Evolutionary conservation across 108 stramenopile genomes (phyloP), one percentile per base, ranked within the genome.

Genomic region (Pseudonitzschia multiseries): DNA sequence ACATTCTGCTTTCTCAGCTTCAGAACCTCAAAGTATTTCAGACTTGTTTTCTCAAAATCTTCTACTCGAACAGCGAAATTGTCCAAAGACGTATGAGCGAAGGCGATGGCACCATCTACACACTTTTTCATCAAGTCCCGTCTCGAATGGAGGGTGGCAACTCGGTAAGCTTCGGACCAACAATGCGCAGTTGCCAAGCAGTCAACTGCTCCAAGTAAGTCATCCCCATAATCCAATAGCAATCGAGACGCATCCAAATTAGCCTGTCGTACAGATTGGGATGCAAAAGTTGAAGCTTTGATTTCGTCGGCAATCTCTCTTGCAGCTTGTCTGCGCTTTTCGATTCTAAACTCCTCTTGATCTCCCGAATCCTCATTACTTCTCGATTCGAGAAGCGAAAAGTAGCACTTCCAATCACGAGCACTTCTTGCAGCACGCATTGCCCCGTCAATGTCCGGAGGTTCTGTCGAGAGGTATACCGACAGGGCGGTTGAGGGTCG

Each of bases 331-430:
- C 71, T 43, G 6, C 60, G 68, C 40, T 54, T 52, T 57, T 72
- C 71, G 17, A 44, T 48, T 24, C 48, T 46, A 28, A 61, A 32
- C 67, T 87, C 86, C 12, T 64, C 57, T 43, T 67, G 22, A 12
- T 70, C 71, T 24, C 68, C 48, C 0, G 48, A 31, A 18, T 50
- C 71, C 18, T 51, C 59, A 50, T 81, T 74, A 57, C 79, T 72
- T 24, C 57, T 32, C 24, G 60, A 70, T 29, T 71, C 77, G 21
- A 70, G 24, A 22, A 72, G 66, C 12, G 86, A 74, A 53, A 96
- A 92, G 70, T 81, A 92, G 15, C 79, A 71, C 70, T 73, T 84
- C 92, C 92, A 96, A 65, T 96, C 90, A 12, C 76, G 72, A 31
- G 85, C 84, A n/a, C 66, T 70, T 57, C 83, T 59, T 9, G 95